Conservation (phyloP, 257 asterid species). For the Nicotiana undulata region DNA sequence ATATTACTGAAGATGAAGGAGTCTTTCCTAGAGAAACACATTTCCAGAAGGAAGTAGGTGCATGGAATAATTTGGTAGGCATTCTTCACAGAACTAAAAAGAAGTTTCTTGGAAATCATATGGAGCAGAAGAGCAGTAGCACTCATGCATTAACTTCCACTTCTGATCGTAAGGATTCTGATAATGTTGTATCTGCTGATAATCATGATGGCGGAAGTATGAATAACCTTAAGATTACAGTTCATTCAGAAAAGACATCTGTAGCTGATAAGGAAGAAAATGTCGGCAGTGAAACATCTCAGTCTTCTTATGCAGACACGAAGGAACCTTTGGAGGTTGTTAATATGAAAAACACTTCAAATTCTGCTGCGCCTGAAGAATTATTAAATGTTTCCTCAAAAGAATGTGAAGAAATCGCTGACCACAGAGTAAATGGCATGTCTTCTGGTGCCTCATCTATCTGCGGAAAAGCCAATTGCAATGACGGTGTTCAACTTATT, state of each 20-base stretch:
- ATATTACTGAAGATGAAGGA: conserved; percentile 16
- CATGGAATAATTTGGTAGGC: conserved; percentile 16
- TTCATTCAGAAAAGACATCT: neutral
- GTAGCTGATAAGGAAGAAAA: neutral
- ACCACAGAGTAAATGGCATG: neutral
- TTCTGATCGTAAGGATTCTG: conserved; percentile 4
- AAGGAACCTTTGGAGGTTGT: conserved; percentile 2
- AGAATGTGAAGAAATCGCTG: neutral
- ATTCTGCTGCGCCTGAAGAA: neutral
- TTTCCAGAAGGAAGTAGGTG: conserved; percentile 21
- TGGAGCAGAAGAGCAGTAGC: neutral
- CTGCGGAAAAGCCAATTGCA: neutral
- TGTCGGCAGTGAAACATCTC: neutral
- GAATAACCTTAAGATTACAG: neutral
- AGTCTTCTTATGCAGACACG: neutral
- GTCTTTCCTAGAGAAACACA: conserved; percentile 16
- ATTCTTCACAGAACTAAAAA: conserved; percentile 13
- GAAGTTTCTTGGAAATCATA: conserved; percentile 8
- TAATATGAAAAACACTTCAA: neutral
- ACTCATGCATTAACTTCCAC: neutral
- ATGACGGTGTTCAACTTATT: neutral
- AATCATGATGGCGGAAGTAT: neutral
- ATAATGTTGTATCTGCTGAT: neutral
- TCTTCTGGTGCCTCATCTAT: neutral
- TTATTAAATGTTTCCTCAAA: neutral